Evolutionary conservation across 805 yeast species (phyloP).

Genomic region (Sugiyamaella smithiae): DNA sequence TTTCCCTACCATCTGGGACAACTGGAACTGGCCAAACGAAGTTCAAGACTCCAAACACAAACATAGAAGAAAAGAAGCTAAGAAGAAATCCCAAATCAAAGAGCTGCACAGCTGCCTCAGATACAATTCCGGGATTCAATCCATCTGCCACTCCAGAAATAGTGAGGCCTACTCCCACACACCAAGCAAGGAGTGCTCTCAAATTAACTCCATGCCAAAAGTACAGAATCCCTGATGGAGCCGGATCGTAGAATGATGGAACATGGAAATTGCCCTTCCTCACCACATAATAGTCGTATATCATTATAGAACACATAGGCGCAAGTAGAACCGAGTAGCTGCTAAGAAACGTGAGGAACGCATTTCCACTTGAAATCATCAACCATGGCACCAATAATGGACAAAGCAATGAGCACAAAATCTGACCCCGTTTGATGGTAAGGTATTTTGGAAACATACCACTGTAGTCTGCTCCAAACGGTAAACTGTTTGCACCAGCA

Average conservation of each 20-base stretch:
- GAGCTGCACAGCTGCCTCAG: neutral
- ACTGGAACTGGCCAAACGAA: neutral
- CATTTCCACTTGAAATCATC: neutral
- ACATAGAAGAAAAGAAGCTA: neutral
- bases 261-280: conserved; percentile 1
- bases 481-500: conserved; percentile 1
- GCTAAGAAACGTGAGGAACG: neutral
- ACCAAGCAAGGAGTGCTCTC: conserved; percentile 1
- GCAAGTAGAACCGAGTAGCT: conserved; percentile 1
- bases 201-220: neutral
- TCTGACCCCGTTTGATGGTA: neutral
- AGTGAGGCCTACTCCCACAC: neutral
- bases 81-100: neutral
- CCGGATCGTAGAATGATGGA: neutral
- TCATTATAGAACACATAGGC: conserved; percentile 1
- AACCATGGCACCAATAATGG: neutral
- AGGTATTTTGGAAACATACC: conserved; percentile 2
- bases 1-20: neutral
- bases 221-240: neutral
- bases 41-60: neutral
- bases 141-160: conserved; percentile 1
- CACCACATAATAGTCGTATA: neutral
- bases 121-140: neutral
- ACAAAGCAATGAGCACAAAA: neutral
- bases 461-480: neutral